These are phyloP conservation scores for Cercospora nicotianae DNA, from an alignment of 2,329 filamentous ascomycete genomes.

Conservation along the genomic window DNA sequence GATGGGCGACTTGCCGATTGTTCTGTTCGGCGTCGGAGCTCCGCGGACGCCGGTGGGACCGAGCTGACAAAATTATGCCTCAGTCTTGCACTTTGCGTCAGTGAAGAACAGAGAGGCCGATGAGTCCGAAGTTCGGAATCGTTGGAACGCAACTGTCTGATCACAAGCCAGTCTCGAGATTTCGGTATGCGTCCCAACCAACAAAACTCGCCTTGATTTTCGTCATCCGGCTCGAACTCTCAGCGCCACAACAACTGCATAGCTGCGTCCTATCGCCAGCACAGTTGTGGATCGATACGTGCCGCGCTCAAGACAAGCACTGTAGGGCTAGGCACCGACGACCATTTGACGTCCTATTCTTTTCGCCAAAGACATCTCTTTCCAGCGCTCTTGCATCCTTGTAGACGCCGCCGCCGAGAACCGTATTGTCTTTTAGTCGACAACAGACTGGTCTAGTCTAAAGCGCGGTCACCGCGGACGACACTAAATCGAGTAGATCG, in stretches of 20 bases:
- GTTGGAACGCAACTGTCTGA: background rate
- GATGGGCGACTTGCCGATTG: background rate
- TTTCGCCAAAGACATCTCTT: background rate
- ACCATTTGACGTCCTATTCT: background rate
- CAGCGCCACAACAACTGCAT: too few relatives aligned
- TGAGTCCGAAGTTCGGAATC: background rate
- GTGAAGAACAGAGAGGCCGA: background rate
- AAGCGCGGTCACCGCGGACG: background rate
- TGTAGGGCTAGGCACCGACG: background rate
- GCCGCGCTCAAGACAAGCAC: background rate
- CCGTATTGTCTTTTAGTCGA: background rate
- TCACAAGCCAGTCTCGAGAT: background rate
- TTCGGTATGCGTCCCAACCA: background rate
- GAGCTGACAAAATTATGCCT: background rate
- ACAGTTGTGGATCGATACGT: background rate
- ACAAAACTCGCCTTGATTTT: background rate
- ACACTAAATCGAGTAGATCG: conserved; percentile 2
- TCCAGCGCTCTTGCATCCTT: background rate
- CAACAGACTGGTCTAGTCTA: background rate
- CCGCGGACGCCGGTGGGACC: background rate
- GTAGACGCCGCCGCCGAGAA: background rate
- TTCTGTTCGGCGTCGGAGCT: conserved; percentile 1
- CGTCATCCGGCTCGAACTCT: background rate
- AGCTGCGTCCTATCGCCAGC: background rate
- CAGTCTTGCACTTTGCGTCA: conserved; percentile 4